Percentiles rank a stretch among this genome's conserved stretches.
These are phyloP conservation scores for Ascoidea asiatica DNA, from an alignment of 805 yeast species.

Conservation along the genomic window DNA sequence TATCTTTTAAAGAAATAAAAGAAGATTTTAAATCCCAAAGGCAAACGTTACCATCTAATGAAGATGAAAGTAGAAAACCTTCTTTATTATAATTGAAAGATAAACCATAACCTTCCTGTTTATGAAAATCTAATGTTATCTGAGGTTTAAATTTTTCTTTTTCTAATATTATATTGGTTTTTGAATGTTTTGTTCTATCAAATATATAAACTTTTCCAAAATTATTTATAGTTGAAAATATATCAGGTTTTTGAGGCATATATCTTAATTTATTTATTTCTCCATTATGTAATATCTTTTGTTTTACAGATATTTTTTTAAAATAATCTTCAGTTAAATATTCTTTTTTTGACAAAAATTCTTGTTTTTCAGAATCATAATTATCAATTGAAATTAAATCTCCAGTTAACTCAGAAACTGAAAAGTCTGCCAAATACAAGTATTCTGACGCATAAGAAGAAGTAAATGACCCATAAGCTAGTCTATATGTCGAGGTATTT, in stretches of 20 bases:
- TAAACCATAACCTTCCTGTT: conserved; percentile 52
- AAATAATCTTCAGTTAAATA: conserved; percentile 1
- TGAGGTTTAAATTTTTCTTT: conserved; percentile 31
- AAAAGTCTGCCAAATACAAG: conserved; percentile 9
- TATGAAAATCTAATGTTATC: conserved; percentile 28
- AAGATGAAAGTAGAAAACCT: conserved; percentile 46
- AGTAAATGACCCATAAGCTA: conserved; percentile 9
- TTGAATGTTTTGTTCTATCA: conserved; percentile 71
- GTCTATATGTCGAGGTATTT: conserved; percentile 10
- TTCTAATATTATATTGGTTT: conserved; percentile 17
- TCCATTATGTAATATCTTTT: conserved; percentile 52
- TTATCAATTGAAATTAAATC: conserved; percentile 13
- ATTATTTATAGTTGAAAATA: conserved; percentile 59
- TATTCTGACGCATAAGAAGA: conserved; percentile 12
- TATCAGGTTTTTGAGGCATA: conserved; percentile 80
- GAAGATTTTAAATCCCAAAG: conserved; percentile 53
- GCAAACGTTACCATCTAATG: conserved; percentile 49
- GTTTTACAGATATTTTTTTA: conserved; percentile 17
- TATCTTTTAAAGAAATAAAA: conserved; percentile 14
- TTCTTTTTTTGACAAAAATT: conserved; percentile 5
- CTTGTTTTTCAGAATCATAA: conserved; percentile 4
- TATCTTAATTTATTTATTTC: conserved; percentile 62
- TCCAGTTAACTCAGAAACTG: conserved; percentile 6
- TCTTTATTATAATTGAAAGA: conserved; percentile 60
- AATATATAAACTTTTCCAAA: conserved; percentile 53